Percentiles rank a stretch among this genome's conserved stretches.
Conservation (phyloP, 306 rosid genomes). For the Sindora glabra region DNA sequence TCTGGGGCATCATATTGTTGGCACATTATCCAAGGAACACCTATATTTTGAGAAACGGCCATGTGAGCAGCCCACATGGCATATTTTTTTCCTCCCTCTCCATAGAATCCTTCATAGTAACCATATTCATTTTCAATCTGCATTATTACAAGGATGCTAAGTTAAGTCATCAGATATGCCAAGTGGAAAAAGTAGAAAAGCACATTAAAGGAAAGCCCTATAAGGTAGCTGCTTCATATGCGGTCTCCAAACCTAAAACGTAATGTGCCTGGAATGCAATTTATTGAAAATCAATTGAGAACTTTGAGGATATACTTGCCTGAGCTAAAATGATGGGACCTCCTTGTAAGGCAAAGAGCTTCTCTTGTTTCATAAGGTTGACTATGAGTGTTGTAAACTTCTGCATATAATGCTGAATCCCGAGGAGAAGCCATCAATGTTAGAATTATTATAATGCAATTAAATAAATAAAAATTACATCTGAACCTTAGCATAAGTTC, state of each 20-base stretch:
- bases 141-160: constrained; percentile 10
- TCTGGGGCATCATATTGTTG: constrained; percentile 96
- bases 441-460: constrained; percentile 3
- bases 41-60: constrained; percentile 85
- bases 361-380: constrained; percentile 84
- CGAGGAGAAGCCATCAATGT: constrained; percentile 20
- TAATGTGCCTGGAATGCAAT: not conserved
- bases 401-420: constrained; percentile 71
- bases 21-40: constrained; percentile 97
- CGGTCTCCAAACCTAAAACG: not conserved
- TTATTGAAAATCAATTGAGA: not conserved
- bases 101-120: constrained; percentile 58
- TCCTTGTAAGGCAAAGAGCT: constrained; percentile 82
- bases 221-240: not conserved
- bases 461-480: not conserved
- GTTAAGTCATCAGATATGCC: constrained; percentile 3
- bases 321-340: constrained; percentile 94
- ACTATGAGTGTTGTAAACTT: constrained; percentile 75
- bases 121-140: constrained; percentile 97
- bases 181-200: constrained; percentile 5
- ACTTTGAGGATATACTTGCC: constrained; percentile 49
- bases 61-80: constrained; percentile 88
- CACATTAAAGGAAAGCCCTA: not conserved
- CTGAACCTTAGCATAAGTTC: not conserved
- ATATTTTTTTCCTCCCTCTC: constrained; percentile 78